Conservation (phyloP, 495 filamentous ascomycete genomes). For the Aspergillus carlsbadensis region DNA sequence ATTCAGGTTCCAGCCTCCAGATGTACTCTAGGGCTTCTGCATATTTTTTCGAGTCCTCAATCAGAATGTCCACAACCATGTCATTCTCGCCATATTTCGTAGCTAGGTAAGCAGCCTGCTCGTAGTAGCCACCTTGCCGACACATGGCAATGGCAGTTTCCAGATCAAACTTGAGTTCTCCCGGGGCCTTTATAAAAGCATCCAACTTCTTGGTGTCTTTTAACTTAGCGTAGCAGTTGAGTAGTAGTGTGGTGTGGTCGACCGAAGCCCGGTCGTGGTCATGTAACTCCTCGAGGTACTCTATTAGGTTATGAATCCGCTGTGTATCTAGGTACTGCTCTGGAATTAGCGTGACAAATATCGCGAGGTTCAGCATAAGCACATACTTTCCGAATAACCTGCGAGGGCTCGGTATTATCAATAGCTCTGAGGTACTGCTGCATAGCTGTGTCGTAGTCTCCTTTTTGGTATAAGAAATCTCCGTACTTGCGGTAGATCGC, state of each 20-base stretch:
- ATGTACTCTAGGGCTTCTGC: constrained; percentile 87
- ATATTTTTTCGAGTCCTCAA: constrained; percentile 91
- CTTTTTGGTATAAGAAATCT: constrained; percentile 92
- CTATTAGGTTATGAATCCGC: constrained; percentile 93
- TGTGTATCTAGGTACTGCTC: constrained; percentile 86
- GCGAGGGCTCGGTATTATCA: constrained; percentile 90
- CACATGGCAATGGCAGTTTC: constrained; percentile 98
- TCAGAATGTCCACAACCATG: constrained; percentile 89
- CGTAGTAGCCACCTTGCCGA: constrained; percentile 94
- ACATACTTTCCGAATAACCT: constrained; percentile 82
- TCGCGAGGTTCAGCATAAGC: background rate
- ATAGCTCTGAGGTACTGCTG: constrained; percentile 96
- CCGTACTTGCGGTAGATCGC: constrained; percentile 92
- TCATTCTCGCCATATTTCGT: constrained; percentile 93
- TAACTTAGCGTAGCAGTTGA: constrained; percentile 97
- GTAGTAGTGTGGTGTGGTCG: constrained; percentile 91
- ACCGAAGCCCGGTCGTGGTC: constrained; percentile 90
- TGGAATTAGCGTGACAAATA: constrained; percentile 19
- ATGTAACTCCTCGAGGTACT: constrained; percentile 95
- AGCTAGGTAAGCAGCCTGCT: constrained; percentile 93
- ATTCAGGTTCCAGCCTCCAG: constrained; percentile 79
- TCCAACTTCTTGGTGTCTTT: constrained; percentile 96
- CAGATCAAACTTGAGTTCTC: constrained; percentile 92
- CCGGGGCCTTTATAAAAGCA: constrained; percentile 92
- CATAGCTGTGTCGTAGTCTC: constrained; percentile 96